phyloP scores from a whole-genome alignment of 257 asterid species.

The Knoxia roxburghii region DNA sequence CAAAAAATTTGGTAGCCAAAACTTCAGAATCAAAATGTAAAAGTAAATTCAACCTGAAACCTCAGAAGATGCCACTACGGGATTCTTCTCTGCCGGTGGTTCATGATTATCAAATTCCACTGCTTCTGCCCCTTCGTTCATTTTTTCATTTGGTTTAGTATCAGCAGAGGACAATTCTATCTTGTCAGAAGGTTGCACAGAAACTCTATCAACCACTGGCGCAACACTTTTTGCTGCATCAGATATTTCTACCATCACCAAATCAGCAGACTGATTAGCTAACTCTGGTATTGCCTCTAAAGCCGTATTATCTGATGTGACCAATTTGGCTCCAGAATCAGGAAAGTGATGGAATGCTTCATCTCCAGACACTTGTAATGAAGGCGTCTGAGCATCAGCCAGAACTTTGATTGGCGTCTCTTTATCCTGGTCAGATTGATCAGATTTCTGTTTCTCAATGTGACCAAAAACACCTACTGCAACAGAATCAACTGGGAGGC shows the following conservation, averaged over 20 bases:
- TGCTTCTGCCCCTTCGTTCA: constrained; percentile 30
- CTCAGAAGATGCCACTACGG: constrained; percentile 16
- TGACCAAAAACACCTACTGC: constrained; percentile 19
- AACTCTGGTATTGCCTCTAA: constrained; percentile 24
- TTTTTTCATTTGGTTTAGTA: constrained; percentile 26
- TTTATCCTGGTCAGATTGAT: constrained; percentile 24
- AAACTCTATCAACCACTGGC: constrained; percentile 20
- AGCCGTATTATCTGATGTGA: constrained; percentile 10
- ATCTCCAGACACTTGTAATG: constrained; percentile 6
- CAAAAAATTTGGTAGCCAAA: neutral
- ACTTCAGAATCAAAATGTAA: constrained; percentile 5
- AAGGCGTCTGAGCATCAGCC: constrained; percentile 5
- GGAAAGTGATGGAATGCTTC: constrained; percentile 8
- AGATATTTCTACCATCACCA: constrained; percentile 28
- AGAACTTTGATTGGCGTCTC: constrained; percentile 2
- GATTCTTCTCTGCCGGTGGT: constrained; percentile 17
- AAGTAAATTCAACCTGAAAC: constrained; percentile 20
- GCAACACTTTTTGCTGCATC: constrained; percentile 25
- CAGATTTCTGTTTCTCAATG: constrained; percentile 21
- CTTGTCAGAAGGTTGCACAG: constrained; percentile 20
- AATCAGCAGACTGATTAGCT: constrained; percentile 25
- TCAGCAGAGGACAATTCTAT: constrained; percentile 19
- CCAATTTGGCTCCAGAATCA: constrained; percentile 19
- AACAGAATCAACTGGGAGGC: constrained; percentile 7
- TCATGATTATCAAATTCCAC: constrained; percentile 30